A percentile compares a stretch with the other conserved stretches of the same genome.
Conservation (phyloP, 2,329 filamentous ascomycete species). For the Claviceps pusilla region DNA sequence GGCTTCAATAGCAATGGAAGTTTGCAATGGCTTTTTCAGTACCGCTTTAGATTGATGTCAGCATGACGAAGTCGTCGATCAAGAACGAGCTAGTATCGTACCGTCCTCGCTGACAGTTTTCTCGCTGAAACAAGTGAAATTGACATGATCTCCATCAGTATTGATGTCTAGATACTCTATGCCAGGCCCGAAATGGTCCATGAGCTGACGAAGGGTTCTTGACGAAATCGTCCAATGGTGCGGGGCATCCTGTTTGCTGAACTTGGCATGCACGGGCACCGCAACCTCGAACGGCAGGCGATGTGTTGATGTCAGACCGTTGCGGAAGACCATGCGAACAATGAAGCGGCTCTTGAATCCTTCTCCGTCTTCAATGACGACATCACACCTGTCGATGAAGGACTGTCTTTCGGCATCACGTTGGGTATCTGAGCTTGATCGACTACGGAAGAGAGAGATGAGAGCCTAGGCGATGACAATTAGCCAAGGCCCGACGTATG, state of each 20-base stretch:
- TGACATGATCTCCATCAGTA: constrained; percentile 55
- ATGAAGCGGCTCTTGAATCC: constrained; percentile 60
- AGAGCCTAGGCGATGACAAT: constrained; percentile 33
- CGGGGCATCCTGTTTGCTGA: constrained; percentile 48
- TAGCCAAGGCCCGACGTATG: neutral
- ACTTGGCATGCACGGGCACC: constrained; percentile 62
- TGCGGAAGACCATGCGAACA: constrained; percentile 57
- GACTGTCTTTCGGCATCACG: constrained; percentile 48
- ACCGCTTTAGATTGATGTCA: constrained; percentile 36
- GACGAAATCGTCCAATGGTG: constrained; percentile 63
- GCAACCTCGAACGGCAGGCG: constrained; percentile 59
- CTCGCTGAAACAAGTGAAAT: constrained; percentile 71
- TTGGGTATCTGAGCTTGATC: constrained; percentile 42
- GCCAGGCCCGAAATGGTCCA: constrained; percentile 67
- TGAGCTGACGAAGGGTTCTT: constrained; percentile 54
- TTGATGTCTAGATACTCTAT: constrained; percentile 71
- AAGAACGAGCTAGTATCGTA: constrained; percentile 9
- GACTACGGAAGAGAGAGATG: constrained; percentile 58
- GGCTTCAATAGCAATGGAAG: constrained; percentile 61
- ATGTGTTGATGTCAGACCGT: constrained; percentile 65
- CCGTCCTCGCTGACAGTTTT: constrained; percentile 52
- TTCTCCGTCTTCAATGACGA: constrained; percentile 56
- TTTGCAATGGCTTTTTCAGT: constrained; percentile 66
- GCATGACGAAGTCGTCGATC: neutral
- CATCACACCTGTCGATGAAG: constrained; percentile 58